Evolutionary conservation across 2,329 filamentous ascomycete genomes (phyloP).

Genomic region (Ophiostoma perfectum): DNA sequence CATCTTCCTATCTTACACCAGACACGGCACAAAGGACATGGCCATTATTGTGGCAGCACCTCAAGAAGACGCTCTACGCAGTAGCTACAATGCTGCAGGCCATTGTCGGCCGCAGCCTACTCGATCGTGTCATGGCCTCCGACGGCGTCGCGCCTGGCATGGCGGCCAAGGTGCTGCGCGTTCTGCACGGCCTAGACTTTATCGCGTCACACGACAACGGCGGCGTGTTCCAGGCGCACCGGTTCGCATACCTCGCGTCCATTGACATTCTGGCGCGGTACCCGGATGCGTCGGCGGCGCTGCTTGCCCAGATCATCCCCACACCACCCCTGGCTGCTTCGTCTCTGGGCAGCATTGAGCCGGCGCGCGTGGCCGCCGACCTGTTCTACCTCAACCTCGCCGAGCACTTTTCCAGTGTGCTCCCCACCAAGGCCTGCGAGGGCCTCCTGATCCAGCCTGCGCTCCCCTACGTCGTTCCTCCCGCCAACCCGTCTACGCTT

Average conservation of each 20-base stretch:
- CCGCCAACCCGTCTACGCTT: slow-evolving; percentile 27
- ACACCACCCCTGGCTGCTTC: background rate
- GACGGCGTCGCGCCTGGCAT: slow-evolving; percentile 53
- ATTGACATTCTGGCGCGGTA: slow-evolving; percentile 77
- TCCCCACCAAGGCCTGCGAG: slow-evolving; percentile 64
- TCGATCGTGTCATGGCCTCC: slow-evolving; percentile 45
- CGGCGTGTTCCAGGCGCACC: slow-evolving; percentile 73
- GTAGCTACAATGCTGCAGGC: slow-evolving; percentile 70
- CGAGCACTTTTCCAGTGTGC: slow-evolving; percentile 70
- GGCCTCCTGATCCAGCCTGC: slow-evolving; percentile 68
- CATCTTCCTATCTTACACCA: slow-evolving; percentile 56
- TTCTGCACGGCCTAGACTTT: slow-evolving; percentile 74
- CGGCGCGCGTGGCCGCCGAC: slow-evolving; percentile 45
- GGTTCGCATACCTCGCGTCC: slow-evolving; percentile 74
- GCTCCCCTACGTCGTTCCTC: slow-evolving; percentile 60
- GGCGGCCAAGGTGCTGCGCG: slow-evolving; percentile 65
- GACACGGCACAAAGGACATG: slow-evolving; percentile 63
- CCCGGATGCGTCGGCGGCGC: slow-evolving; percentile 57
- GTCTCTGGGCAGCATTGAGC: slow-evolving; percentile 42
- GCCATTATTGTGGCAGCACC: slow-evolving; percentile 66
- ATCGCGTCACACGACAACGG: slow-evolving; percentile 70
- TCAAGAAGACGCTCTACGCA: slow-evolving; percentile 71
- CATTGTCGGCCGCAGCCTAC: slow-evolving; percentile 58
- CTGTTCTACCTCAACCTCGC: slow-evolving; percentile 83
- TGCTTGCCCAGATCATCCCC: slow-evolving; percentile 56